Conservation (phyloP, 257 asterid genomes). For the Echites panduratus region DNA sequence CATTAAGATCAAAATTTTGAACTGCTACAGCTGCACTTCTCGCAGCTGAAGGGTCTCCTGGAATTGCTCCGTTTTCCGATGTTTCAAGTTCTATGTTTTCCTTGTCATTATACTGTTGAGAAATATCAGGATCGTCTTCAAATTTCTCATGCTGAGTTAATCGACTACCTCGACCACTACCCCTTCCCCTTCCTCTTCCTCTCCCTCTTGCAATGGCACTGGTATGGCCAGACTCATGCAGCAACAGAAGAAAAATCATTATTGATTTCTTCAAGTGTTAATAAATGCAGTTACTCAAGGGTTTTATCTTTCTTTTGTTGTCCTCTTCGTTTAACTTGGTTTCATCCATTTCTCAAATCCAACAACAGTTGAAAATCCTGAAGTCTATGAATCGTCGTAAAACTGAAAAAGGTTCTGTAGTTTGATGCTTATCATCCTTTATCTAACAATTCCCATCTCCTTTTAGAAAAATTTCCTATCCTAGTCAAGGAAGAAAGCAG, state of each 20-base stretch:
- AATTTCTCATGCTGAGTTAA: constrained; percentile 23
- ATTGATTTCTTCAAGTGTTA: neutral
- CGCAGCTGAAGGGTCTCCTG: constrained; percentile 15
- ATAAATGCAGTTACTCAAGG: neutral
- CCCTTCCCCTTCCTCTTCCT: constrained; percentile 66
- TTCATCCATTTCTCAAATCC: neutral
- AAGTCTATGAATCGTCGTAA: neutral
- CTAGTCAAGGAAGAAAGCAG: neutral
- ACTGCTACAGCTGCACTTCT: constrained; percentile 27
- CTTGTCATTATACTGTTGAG: constrained; percentile 27
- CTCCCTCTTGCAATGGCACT: constrained; percentile 33
- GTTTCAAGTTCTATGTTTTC: constrained; percentile 18
- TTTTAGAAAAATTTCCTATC: neutral
- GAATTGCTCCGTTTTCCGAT: constrained; percentile 21
- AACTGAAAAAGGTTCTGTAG: no score
- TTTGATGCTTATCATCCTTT: no score
- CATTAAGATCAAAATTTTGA: constrained; percentile 59
- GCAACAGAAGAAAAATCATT: constrained; percentile 18
- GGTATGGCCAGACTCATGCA: constrained; percentile 40
- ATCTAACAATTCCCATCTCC: neutral
- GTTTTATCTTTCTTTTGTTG: neutral
- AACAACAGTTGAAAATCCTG: neutral
- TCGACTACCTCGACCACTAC: constrained; percentile 35
- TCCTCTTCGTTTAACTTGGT: neutral
- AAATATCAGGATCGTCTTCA: constrained; percentile 31